Evolutionary conservation across 2,329 filamentous ascomycete genomes (phyloP), one percentile per base, ranked within the genome.

Genomic region (Curvularia sp.): DNA sequence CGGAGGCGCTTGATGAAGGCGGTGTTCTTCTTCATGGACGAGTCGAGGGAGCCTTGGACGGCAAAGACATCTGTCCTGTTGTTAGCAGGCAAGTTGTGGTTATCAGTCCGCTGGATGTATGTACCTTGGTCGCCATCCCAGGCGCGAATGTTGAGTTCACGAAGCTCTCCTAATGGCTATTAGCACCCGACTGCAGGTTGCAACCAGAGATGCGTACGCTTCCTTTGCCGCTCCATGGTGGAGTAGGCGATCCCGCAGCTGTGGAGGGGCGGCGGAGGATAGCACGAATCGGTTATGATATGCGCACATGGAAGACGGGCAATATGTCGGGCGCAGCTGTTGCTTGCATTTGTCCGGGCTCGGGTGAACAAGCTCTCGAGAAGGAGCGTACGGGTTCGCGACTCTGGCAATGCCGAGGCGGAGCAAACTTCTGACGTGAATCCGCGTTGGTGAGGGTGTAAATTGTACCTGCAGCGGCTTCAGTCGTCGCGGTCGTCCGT

Each of bases 1-100:
- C 94, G 91, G 55, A 98, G 84, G 72, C 94, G 92, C 80, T 97
- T 97, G 75, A 98, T 98, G 78, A 98, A 97, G 66, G 93, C 93
- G 4, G 94, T 98, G 72, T 98, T 98, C 83, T 97, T 98, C 82
- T 97, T 97, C 77, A 98, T 84, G 51, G 93, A 95, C 52, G 94
- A 97, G 78, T 98, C 94, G 73, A 98, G 89, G 30, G 91, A 90
- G 73, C 86, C 85, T 77, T 87, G 88, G 68, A 95, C 88, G 53
- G 86, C 80, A 73, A 96, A 92, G 62, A 96, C 81, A 82, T 91
- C 93, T 96, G 66, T 33, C 46, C 47, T 24, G 62, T 67, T 68
- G 51, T 75, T 48, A 72, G 61, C 57, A 55, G 15, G 48, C 18
- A 49, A 48, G 51, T 53, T 30, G 38, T 52, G 33, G 56, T 57